Evolutionary conservation across 495 filamentous ascomycete genomes (phyloP), one percentile per base, ranked within the genome.

Genomic region (Trichoderma orchidacearum): DNA sequence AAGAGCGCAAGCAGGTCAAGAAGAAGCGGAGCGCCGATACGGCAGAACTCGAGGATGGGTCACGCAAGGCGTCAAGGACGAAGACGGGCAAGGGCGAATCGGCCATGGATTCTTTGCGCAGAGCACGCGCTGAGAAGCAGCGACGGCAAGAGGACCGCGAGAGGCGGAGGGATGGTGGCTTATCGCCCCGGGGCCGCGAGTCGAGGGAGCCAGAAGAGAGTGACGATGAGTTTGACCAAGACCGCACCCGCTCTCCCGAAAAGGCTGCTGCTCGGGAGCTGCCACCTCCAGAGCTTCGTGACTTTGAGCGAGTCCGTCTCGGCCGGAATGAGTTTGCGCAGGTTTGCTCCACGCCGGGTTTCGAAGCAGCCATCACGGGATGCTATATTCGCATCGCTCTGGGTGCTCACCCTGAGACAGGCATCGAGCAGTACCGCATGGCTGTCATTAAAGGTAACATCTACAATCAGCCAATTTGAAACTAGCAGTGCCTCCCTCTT

Each of bases 271-370:
- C 66, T 45, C 74, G 69, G 32, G 75, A 78, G 56, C 64, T 63
- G 0, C 68, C 68, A 21, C 84, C 80, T 12, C 83, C 86, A 12
- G 81, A 83, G 11, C 75, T 95, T n/a, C 72, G 77, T 2, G 90
- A 98, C 63, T 78, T 94, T 59, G 85, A 96, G 62, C 83, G 86
- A 51, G 78, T 87, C 58, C 82, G 87, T 57, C 76, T 98, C 57
- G 88, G 91, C 21, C 80, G 94, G 31, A 81, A 73, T 58, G 85
- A 86, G 61, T 90, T 97, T 61, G 84, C 83, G 5, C 80, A 87
- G 63, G 84, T 95, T 38, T 94, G 88, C 73, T 96, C 93, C 73
- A 88, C 87, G 59, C 93, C 93, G 21, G 85, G 84, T 11, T 95
- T 99, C 56, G 85, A 90, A 17, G 77, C 89, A 30, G 79, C 84